Evolutionary conservation across 306 rosid genomes (phyloP), one percentile per base, ranked within the genome.

Genomic region (Pyrus pyrifolia): DNA sequence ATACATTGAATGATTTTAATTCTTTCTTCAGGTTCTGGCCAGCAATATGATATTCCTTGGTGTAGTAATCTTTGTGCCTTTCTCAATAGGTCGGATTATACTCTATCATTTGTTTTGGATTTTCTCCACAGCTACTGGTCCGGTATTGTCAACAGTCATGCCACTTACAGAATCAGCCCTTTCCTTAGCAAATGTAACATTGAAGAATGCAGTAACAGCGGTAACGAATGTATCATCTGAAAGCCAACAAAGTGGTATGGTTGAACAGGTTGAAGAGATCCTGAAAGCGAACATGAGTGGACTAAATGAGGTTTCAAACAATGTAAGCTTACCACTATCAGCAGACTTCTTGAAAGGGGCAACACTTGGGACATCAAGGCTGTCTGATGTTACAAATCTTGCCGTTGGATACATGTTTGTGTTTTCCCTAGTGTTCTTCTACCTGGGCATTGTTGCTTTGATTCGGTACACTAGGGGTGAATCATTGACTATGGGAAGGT

Each of bases 21-120:
- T 67, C 40, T 79, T 27, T 79, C 38, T 82, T 82, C 90, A 96
- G 99, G 99, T 96, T 72, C 85, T 96, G 74, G 99, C 98, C 4
- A 96, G 99, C 89, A 96, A 96, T 87, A 92, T 96, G 99, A 96
- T 96, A 89, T 96, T 96, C 88, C 97, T 96, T 68, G 99, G 96
- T 11, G 96, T 91, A 40, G 96, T 96, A 60, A 91, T 96, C 86
- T 88, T 92, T 85, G 90, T 96, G 78, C 99, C 99, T 46, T 96
- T 96, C 76, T 85, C 98, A 31, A 80, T 96, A 65, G 99, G 99
- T 70, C 97, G 99, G 31, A 61, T 92, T 72, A 89, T 93, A 75
- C 93, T 96, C 64, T 85, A 91, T 83, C 84, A 87, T 78, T 59
- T 89, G 63, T 91, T 96, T 35, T 92, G 96, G 97, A 72, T 91